phyloP scores from a whole-genome alignment of 495 filamentous ascomycete genomes.

The Aspergillus olivimuriae region DNA sequence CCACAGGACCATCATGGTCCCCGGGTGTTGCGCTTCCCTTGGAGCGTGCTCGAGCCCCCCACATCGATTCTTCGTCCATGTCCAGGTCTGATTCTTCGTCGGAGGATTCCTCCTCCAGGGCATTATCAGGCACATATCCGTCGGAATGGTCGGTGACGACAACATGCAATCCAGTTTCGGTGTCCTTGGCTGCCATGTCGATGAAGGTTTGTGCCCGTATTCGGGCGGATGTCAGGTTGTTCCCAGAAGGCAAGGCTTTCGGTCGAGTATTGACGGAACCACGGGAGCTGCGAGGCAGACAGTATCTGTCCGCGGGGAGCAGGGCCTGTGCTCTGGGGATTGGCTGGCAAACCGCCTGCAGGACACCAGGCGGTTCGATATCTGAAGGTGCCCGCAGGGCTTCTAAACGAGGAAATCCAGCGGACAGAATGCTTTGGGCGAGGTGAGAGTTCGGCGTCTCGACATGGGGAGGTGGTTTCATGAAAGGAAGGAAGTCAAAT shows the following conservation, averaged over 20 bases:
- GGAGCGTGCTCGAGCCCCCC: conserved; percentile 23
- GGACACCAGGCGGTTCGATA: conserved; percentile 55
- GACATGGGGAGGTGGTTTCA: conserved; percentile 26
- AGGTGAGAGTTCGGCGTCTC: conserved; percentile 63
- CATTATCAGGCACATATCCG: conserved; percentile 33
- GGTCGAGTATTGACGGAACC: conserved; percentile 39
- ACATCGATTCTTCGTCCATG: conserved; percentile 33
- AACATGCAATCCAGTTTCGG: conserved; percentile 35
- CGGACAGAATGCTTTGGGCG: conserved; percentile 60
- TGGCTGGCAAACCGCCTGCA: conserved; percentile 66
- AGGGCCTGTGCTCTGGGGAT: conserved; percentile 41
- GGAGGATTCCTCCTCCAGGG: conserved; percentile 19
- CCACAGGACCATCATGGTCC: conserved; percentile 30
- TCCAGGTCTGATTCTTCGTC: conserved; percentile 32
- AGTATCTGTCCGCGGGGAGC: conserved; percentile 43
- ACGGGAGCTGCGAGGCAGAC: conserved; percentile 41
- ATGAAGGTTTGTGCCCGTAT: conserved; percentile 46
- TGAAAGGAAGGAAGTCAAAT: conserved; percentile 35
- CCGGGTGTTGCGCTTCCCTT: conserved; percentile 16
- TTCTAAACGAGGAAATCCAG: conserved; percentile 65
- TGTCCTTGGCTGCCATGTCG: conserved; percentile 42
- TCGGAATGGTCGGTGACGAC: conserved; percentile 42
- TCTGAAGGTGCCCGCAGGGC: conserved; percentile 67
- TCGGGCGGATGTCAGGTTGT: conserved; percentile 41
- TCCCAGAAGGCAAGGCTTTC: conserved; percentile 37